Evolutionary conservation across 2,329 filamentous ascomycete genomes (phyloP), one percentile per base, ranked within the genome.

Genomic region (Pseudogymnoascus sp.): DNA sequence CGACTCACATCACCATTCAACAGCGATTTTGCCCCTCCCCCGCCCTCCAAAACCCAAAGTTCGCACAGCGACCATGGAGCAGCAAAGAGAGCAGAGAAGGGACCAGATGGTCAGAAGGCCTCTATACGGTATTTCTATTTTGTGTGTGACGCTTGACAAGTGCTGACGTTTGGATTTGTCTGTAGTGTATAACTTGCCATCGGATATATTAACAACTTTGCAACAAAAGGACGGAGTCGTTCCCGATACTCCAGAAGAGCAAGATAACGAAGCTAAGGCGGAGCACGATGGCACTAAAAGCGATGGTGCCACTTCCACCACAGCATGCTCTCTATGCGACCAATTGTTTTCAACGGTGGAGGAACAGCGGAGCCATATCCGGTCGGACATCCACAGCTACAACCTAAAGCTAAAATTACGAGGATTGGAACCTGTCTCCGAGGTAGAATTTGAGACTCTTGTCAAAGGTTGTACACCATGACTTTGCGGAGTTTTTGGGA

Each of bases 361-460:
- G 63, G 93, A 97, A 64, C 93, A 97, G 71, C 84, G 90, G 64
- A 82, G 84, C 62, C 94, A 99, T 74, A 85, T 90, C 62, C 89
- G 90, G 68, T 96, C 93, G 8, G 94, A 99, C 70, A 80, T 95
- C 57, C 94, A 99, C 73, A 83, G 88, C 66, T 99, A 97, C 76
- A 99, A 99, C 72, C 76, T 97, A 64, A 97, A 96, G 75, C 89
- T 93, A 71, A 96, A 90, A 77, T 77, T 96, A 61, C 85, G 90
- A 53, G 90, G 90, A 0, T 80, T 81, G 62, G 81, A 80, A 8
- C 75, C 89, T 0, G 87, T 97, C 1, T 83, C 84, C 1, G 94
- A 99, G 70, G 73, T 71, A 6, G 91, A 96, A 35, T 99, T 99
- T 67, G 90, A 94, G 71, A 90, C 87, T 71, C 80, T 97, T 6